Conservation (phyloP, 768 basidiomycete species). For the Albatrellus ellisii region DNA sequence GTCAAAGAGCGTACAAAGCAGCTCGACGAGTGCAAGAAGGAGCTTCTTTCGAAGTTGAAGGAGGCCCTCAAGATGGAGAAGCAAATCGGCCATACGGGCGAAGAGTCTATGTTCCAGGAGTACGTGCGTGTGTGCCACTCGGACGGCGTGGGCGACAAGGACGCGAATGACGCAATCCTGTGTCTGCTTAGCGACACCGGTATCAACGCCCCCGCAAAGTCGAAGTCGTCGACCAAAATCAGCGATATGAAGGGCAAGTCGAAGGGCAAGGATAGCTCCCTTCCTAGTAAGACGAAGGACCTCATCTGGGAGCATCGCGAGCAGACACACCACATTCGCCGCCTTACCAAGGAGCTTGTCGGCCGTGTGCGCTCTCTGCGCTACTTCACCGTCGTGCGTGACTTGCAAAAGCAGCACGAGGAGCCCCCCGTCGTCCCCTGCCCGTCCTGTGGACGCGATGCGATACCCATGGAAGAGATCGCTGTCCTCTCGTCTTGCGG, state of each 20-base stretch:
- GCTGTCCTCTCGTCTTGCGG: conserved; percentile 88
- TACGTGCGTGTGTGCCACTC: conserved; percentile 56
- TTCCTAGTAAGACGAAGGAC: conserved; percentile 52
- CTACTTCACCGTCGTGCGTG: conserved; percentile 85
- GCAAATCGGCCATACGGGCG: conserved; percentile 38
- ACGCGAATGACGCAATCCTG: conserved; percentile 50
- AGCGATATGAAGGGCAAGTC: conserved; percentile 22
- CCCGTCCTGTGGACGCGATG: conserved; percentile 41
- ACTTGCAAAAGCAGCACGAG: conserved; percentile 67
- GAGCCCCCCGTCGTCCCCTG: conserved; percentile 47
- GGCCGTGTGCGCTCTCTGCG: conserved; percentile 84
- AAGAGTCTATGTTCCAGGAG: conserved; percentile 72
- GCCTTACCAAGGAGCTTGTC: conserved; percentile 77
- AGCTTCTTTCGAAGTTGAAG: conserved; percentile 53
- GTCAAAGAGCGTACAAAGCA: conserved; percentile 72
- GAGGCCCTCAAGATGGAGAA: conserved; percentile 59
- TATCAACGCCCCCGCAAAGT: conserved; percentile 19
- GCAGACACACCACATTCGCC: conserved; percentile 74
- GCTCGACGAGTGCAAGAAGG: conserved; percentile 63
- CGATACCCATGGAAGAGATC: conserved; percentile 50
- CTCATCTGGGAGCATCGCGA: conserved; percentile 74
- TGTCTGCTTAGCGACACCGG: conserved; percentile 49
- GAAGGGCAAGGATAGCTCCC: conserved; percentile 35
- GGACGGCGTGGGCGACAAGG: conserved; percentile 67
- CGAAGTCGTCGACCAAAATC: conserved; percentile 10